Evolutionary conservation across 495 filamentous ascomycete genomes (phyloP), one percentile per base, ranked within the genome.

Genomic region (Tuber aestivum): DNA sequence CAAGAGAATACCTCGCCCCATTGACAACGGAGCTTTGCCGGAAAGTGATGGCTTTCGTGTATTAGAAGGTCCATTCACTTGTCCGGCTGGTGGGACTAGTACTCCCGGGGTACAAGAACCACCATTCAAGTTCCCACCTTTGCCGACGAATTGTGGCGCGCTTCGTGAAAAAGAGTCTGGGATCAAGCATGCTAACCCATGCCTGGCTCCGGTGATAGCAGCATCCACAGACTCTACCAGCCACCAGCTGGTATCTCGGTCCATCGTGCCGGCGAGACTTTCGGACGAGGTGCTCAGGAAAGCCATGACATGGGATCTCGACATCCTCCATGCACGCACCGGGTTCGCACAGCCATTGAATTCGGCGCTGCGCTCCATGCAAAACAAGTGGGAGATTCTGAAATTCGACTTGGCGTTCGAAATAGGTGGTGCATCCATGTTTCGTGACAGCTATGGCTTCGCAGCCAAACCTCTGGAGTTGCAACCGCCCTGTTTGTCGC

Each of bases 321-420:
- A 65, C 12, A 16, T 35, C 0, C 32, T 65, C 7, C 56, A 65
- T 35, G 56, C 56, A 32, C 27, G 56, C 16, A 65, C 56, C 56
- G 32, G 56, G 14, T 35, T 35, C 27, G 32, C 56, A 27, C 56
- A 65, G 56, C 16, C 56, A 32, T 65, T 65, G 27, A 65, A 4
- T 32, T 65, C 56, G 16, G 2, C 56, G 14, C 56, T 65, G n/a
- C 56, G 27, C 56, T 35, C 56, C 6, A 32, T 32, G 56, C 27
- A 65, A 65, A 35, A 20, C 27, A 35, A 7, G 16, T 65, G 56
- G 56, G 27, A 6, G 56, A 65, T 76, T 41, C 38, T 23, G 23
- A 56, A 45, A 23, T 76, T 76, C 41, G 72, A 76, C 21, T 21
- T 35, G 18, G 61, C 41, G 7, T 75, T 76, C 21, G 41, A 56